phyloP scores from a whole-genome alignment of 2,329 filamentous ascomycete genomes.

The Cordyceps javanica region DNA sequence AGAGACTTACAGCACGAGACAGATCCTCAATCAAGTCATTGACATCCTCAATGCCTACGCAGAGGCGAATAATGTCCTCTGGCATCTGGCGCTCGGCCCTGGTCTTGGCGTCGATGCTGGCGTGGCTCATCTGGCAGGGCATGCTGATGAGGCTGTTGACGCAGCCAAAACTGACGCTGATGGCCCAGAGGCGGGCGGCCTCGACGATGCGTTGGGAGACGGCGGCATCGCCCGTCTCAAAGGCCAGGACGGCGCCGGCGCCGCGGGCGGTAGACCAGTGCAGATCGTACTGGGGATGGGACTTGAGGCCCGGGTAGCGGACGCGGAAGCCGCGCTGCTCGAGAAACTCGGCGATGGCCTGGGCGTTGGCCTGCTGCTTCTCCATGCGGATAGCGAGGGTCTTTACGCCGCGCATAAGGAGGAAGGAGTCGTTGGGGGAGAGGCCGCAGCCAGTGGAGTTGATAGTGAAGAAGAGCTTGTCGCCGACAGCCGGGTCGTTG shows the following conservation, averaged over 20 bases:
- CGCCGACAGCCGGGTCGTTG: constrained; percentile 74
- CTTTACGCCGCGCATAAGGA: constrained; percentile 92
- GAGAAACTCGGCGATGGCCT: constrained; percentile 85
- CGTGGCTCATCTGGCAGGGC: constrained; percentile 99
- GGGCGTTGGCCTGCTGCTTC: constrained; percentile 90
- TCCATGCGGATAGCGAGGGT: constrained; percentile 98
- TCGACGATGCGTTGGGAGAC: constrained; percentile 92
- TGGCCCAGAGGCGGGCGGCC: constrained; percentile 84
- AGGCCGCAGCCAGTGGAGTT: constrained; percentile 93
- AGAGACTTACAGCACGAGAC: constrained; percentile 70
- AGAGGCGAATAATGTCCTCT: constrained; percentile 92
- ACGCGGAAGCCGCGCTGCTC: constrained; percentile 90
- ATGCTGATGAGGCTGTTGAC: constrained; percentile 99
- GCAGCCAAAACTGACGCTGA: constrained; percentile 95
- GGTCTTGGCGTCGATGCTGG: constrained; percentile 94
- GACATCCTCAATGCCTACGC: constrained; percentile 91
- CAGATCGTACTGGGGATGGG: constrained; percentile 91
- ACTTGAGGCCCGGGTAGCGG: constrained; percentile 87
- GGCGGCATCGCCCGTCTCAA: constrained; percentile 83
- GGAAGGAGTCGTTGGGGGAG: constrained; percentile 90
- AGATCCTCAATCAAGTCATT: constrained; percentile 92
- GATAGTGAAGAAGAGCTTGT: constrained; percentile 94
- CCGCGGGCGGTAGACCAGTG: constrained; percentile 95
- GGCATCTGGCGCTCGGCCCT: constrained; percentile 84
- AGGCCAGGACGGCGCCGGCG: constrained; percentile 88